Base-by-base conservation (phyloP, 208 protist genomes). In the Crithidia fasciculata region DNA sequence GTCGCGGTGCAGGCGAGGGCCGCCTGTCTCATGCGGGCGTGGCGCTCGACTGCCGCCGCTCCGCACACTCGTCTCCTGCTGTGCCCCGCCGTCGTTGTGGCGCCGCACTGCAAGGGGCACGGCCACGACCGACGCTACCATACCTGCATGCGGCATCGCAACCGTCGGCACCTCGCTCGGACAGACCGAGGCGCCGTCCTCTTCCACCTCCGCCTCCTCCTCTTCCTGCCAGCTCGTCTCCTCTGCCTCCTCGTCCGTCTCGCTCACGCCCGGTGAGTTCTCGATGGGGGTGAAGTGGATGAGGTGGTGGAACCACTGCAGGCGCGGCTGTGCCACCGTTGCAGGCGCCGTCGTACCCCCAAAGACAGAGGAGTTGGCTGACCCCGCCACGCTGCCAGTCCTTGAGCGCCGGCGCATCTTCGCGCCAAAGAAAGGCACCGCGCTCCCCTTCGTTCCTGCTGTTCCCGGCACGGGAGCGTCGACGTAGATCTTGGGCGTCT, bases 271-370 rank as follows among this genome's bases (percentile, higher is more conserved):
- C 13, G 73, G 66, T 2, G 73, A 72, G 49, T 57, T 18, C 0
- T 60, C 65, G 2, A 72, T n/a, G 9, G 57, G 49, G 6, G 64
- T 72, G 52, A 72, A 78, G 73, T 78, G 69, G 13, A 72, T 67
- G 49, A 72, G 50, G 3, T 54, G 45, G 37, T 72, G 49, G 28
- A 61, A 78, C 73, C 64, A 72, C 65, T 66, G 73, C 28, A 45
- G 61, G n/a, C 45, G 18, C 49, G 13, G 54, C 10, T 18, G 66
- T 58, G 39, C 0, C 28, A 36, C 28, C 54, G 15, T 58, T 37
- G 41, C 8, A 2, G 40, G 28, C 5, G 36, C 55, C 49, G 44
- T 16, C 1, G 50, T 19, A 15, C 5, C n/a, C 2, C 28, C 28
- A 28, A 28, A 28, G 6, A 28, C 45, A 37, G 37, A 19, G 50